Percentiles rank a stretch among this genome's conserved stretches.
Evolutionary conservation across 164 flowering plant species (phyloP).

Genomic region (Chloranthus sessilifolius): DNA sequence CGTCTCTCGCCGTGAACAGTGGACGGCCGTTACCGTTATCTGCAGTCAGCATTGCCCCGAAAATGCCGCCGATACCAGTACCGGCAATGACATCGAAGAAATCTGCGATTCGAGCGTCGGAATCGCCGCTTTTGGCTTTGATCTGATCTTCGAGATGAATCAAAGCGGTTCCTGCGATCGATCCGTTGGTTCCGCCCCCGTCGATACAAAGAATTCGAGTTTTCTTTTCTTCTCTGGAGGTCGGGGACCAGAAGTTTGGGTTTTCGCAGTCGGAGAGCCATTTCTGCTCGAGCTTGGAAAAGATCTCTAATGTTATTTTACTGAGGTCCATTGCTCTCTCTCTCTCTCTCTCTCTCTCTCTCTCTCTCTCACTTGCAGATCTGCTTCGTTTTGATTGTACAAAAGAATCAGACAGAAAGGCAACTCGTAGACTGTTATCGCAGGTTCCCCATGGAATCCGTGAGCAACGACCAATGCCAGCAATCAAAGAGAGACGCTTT

Average conservation of each 20-base stretch:
- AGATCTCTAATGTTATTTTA: conserved; percentile 32
- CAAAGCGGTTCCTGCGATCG: conserved; percentile 30
- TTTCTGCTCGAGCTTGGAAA: conserved; percentile 34
- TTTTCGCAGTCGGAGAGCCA: conserved; percentile 29
- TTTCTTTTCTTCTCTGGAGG: conserved; percentile 17
- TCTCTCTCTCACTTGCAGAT: too few relatives aligned
- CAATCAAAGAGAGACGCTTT: neutral
- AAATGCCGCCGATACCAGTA: conserved; percentile 45
- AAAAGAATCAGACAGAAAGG: neutral
- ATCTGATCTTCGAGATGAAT: conserved; percentile 35
- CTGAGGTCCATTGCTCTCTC: conserved; percentile 19
- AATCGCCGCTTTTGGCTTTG: conserved; percentile 28
- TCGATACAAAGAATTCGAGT: conserved; percentile 39
- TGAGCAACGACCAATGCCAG: neutral
- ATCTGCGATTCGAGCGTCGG: conserved; percentile 34
- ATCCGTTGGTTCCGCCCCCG: conserved; percentile 33
- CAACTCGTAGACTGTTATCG: neutral
- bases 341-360: neutral
- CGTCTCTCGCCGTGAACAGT: conserved; percentile 30
- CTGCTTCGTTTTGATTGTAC: neutral
- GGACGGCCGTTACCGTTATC: conserved; percentile 37
- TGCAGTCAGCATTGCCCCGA: conserved; percentile 40
- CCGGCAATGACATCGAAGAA: conserved; percentile 49
- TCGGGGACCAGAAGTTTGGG: neutral
- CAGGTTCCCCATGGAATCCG: conserved; percentile 1